Percentiles rank a stretch among this genome's conserved stretches.
Evolutionary conservation across 257 asterid genomes (phyloP).

Genomic region (Solanum lycopersicoides): DNA sequence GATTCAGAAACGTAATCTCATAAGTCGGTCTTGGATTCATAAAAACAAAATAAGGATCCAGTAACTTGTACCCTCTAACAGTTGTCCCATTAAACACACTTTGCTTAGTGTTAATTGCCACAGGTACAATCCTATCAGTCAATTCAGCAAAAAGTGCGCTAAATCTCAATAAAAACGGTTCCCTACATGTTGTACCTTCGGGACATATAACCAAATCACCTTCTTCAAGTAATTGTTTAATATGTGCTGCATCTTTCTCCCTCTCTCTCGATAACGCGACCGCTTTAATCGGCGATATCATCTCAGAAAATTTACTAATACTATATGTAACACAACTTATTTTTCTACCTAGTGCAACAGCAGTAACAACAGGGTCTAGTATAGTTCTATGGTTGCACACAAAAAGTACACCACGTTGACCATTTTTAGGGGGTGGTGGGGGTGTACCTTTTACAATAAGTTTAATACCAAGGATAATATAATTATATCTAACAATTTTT

Average conservation of each 20-base stretch:
- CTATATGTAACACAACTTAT: slow-evolving; percentile 85
- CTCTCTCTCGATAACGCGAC: slow-evolving; percentile 78
- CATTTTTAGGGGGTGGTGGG: slow-evolving; percentile 61
- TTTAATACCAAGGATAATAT: slow-evolving; percentile 61
- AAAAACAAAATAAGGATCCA: slow-evolving; percentile 81
- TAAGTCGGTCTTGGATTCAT: slow-evolving; percentile 88
- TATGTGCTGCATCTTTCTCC: slow-evolving; percentile 67
- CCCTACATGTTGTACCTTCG: slow-evolving; percentile 89
- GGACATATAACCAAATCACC: slow-evolving; percentile 84
- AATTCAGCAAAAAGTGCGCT: slow-evolving; percentile 88
- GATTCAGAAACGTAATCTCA: slow-evolving; percentile 68
- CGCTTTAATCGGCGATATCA: slow-evolving; percentile 74
- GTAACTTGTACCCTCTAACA: slow-evolving; percentile 47
- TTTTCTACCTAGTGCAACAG: slow-evolving; percentile 79
- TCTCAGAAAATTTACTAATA: slow-evolving; percentile 65
- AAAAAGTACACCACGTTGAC: slow-evolving; percentile 58
- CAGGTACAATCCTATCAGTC: slow-evolving; percentile 83
- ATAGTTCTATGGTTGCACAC: slow-evolving; percentile 90
- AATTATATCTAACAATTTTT: slow-evolving; percentile 47
- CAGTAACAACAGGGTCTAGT: slow-evolving; percentile 73
- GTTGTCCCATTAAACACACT: slow-evolving; percentile 79
- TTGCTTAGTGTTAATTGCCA: slow-evolving; percentile 59
- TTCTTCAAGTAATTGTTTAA: slow-evolving; percentile 48
- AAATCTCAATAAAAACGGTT: slow-evolving; percentile 63
- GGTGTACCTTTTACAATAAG: slow-evolving; percentile 67